phyloP scores from a whole-genome alignment of 1,139 yeast genomes.

The Hyphopichia pseudoburtonii region DNA sequence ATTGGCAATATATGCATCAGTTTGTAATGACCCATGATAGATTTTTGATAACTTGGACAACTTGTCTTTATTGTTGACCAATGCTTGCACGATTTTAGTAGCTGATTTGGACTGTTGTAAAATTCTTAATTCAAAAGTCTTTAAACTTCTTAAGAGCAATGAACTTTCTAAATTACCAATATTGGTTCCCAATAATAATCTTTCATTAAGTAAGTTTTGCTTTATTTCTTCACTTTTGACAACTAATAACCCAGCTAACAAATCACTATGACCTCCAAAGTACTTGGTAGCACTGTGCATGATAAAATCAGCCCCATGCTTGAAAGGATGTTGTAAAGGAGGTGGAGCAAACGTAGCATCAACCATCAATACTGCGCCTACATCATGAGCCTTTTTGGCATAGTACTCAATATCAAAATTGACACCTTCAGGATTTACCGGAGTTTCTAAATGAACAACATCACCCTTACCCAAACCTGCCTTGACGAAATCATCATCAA shows the following conservation, averaged over 20 bases:
- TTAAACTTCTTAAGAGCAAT: constrained; percentile 70
- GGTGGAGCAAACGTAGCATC: constrained; percentile 96
- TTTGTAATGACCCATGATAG: constrained; percentile 75
- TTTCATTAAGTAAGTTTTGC: constrained; percentile 52
- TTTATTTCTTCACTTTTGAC: constrained; percentile 54
- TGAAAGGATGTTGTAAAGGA: constrained; percentile 69
- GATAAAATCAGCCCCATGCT: constrained; percentile 18
- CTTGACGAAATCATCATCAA: constrained; percentile 51
- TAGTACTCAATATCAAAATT: constrained; percentile 61
- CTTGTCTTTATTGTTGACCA: constrained; percentile 46
- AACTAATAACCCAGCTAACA: constrained; percentile 76
- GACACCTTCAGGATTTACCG: constrained; percentile 81
- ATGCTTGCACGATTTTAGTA: constrained; percentile 56
- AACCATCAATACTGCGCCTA: constrained; percentile 67
- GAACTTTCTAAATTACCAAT: constrained; percentile 77
- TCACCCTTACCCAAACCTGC: constrained; percentile 63
- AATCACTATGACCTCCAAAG: constrained; percentile 93
- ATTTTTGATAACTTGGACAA: constrained; percentile 53
- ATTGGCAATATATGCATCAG: constrained; percentile 56
- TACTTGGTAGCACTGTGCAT: constrained; percentile 91
- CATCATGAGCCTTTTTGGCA: constrained; percentile 66
- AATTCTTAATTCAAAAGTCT: constrained; percentile 75
- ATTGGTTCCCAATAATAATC: constrained; percentile 73
- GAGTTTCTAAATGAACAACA: constrained; percentile 80
- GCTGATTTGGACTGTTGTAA: constrained; percentile 65